Conservation (phyloP, 2,329 filamentous ascomycete genomes). For the Diaporthe sp. region DNA sequence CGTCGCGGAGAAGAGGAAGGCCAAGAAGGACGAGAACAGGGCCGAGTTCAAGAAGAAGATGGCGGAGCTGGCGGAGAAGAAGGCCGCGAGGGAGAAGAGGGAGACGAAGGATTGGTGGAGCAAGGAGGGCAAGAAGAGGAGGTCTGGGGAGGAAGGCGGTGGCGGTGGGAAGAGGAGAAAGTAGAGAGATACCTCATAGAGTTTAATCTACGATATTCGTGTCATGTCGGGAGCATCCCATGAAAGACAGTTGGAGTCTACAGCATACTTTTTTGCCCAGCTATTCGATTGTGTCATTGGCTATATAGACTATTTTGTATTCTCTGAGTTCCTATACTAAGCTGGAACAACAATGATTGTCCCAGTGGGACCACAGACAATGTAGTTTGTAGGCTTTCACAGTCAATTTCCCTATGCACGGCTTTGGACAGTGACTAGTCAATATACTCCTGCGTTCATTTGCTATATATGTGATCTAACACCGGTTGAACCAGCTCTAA, state of each 20-base stretch:
- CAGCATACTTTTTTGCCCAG: not conserved
- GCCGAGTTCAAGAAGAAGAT: conserved; percentile 87
- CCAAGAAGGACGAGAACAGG: conserved; percentile 90
- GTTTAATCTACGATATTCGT: not conserved
- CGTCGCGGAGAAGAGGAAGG: conserved; percentile 84
- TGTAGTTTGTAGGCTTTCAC: too few species aligned
- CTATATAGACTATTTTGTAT: not conserved
- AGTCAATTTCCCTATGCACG: too few species aligned
- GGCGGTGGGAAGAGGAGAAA: conserved; percentile 55
- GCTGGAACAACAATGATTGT: too few species aligned
- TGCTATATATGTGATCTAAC: conserved; percentile 1
- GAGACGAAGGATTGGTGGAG: conserved; percentile 95
- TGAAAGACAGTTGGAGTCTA: not conserved
- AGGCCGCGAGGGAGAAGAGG: conserved; percentile 86
- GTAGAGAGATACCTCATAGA: conserved; percentile 40
- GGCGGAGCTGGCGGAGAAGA: conserved; percentile 86
- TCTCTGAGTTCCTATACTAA: too few species aligned
- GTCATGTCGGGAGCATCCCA: not conserved
- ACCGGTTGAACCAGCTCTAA: not conserved
- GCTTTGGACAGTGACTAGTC: too few species aligned
- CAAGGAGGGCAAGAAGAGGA: conserved; percentile 83
- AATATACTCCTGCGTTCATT: not conserved
- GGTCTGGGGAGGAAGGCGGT: conserved; percentile 57
- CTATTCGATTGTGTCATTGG: not conserved
- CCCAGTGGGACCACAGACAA: too few species aligned